Evolutionary conservation across 2,329 filamentous ascomycete genomes (phyloP), one percentile per base, ranked within the genome.

Genomic region (Exophiala mesophila): DNA sequence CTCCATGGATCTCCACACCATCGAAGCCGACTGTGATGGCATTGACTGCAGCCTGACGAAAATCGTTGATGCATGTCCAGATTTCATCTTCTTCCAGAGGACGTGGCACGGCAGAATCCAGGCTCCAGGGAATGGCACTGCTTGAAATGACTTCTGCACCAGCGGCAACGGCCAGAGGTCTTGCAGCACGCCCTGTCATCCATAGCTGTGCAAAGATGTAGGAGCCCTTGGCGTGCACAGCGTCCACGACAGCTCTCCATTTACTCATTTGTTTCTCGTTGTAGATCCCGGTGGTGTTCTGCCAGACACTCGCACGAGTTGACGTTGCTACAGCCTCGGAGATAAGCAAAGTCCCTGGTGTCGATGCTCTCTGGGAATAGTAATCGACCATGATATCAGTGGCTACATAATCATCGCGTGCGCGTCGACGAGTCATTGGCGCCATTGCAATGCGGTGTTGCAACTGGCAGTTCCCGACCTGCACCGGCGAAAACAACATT

Each of bases 21-120:
- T 75, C 72, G 31, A 76, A 79, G 0, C 76, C 76, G 36, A 67
- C 69, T 31, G 71, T 68, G 15, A 81, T 67, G 1, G 77, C 77
- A n/a, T 61, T 57, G 53, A 64, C 64, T 0, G 73, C 70, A 2
- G 66, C 67, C 4, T 57, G 56, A 1, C 56, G 64, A 36, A 62
- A 70, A 18, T 67, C 62, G 16, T 63, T 54, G 3, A 64, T 59
- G 1, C 59, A 55, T 2, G 55, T 49, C 35, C 65, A 50, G 39
- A 70, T 69, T 30, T 69, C 64, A 7, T 63, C 57, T 3, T 60
- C 53, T 0, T 57, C 63, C 56, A 71, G 60, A 0, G 54, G 39
- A 4, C 50, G 39, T 2, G 63, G 63, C 1, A 47, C 54, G 3
- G 57, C 13, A 10, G 13, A 16, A 5, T 21, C 39, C 9, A 39